Conservation (phyloP, 257 asterid genomes). For the Cruciata laevipes region DNA sequence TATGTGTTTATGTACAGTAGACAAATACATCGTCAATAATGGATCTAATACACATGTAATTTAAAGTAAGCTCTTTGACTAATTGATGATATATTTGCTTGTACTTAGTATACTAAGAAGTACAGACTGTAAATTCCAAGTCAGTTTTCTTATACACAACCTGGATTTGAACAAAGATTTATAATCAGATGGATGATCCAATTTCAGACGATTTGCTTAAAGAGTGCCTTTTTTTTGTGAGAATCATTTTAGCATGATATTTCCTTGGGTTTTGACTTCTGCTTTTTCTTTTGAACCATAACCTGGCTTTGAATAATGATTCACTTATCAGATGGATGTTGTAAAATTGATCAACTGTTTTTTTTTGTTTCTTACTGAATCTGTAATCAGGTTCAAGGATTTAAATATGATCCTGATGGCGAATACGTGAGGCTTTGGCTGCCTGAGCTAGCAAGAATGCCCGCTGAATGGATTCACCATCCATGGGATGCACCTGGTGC, state of each 20-base stretch:
- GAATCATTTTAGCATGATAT: not conserved
- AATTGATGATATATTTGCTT: too few species aligned
- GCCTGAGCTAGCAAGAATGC: slow-evolving; percentile 85
- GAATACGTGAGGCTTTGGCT: slow-evolving; percentile 83
- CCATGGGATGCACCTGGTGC: slow-evolving; percentile 82
- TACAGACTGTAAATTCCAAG: too few species aligned
- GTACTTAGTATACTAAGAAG: too few species aligned
- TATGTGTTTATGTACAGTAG: too few species aligned
- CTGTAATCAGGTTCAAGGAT: slow-evolving; percentile 64
- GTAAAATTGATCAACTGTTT: not conserved
- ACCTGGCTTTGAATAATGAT: not conserved
- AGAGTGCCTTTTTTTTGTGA: not conserved
- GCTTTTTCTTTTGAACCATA: not conserved
- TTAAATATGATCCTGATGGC: slow-evolving; percentile 75
- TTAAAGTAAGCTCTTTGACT: too few species aligned
- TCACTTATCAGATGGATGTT: not conserved
- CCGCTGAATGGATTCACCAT: slow-evolving; percentile 90
- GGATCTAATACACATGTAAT: too few species aligned
- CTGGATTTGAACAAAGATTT: not conserved
- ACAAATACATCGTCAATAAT: too few species aligned
- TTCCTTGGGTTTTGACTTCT: not conserved
- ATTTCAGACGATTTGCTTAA: too few species aligned
- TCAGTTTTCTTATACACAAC: too few species aligned
- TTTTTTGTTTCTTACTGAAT: not conserved
- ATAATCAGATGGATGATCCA: not conserved